These are phyloP conservation scores for Mycotypha africana DNA, from an alignment of 371 early-diverging fungal genomes.

Conservation along the genomic window DNA sequence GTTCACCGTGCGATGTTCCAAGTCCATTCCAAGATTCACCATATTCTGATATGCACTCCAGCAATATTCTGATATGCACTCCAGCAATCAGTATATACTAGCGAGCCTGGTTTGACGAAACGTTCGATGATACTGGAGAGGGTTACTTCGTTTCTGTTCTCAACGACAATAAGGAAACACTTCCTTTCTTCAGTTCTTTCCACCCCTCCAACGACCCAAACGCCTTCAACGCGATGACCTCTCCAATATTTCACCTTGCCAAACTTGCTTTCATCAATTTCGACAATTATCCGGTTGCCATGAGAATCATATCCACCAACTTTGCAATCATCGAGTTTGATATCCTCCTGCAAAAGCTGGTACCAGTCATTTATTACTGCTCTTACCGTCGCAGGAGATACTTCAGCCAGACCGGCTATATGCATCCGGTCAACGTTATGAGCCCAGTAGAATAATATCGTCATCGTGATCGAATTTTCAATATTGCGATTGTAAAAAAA, in stretches of 20 bases:
- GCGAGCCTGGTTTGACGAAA: not conserved
- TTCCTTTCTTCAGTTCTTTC: not conserved
- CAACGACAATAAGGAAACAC: not conserved
- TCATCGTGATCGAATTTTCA: too few relatives aligned
- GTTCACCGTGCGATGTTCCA: conserved; percentile 2
- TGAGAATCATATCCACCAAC: not conserved
- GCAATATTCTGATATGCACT: not conserved
- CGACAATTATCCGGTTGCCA: not conserved
- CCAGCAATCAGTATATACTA: not conserved
- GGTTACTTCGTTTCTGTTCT: not conserved
- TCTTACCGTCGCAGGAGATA: too few relatives aligned
- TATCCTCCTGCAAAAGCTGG: not conserved
- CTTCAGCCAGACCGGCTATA: too few relatives aligned
- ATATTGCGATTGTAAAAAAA: too few relatives aligned
- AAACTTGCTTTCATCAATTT: not conserved
- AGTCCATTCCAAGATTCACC: not conserved
- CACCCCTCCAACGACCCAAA: conserved; percentile 2
- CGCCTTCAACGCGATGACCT: not conserved
- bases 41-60: not conserved
- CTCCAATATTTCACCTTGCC: not conserved
- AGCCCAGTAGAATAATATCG: too few relatives aligned
- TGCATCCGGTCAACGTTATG: too few relatives aligned
- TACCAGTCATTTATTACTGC: not conserved
- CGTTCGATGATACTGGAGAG: not conserved
- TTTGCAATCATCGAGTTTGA: not conserved